Base-by-base conservation (phyloP, 768 basidiomycete genomes). In the Hericium alpestre region DNA sequence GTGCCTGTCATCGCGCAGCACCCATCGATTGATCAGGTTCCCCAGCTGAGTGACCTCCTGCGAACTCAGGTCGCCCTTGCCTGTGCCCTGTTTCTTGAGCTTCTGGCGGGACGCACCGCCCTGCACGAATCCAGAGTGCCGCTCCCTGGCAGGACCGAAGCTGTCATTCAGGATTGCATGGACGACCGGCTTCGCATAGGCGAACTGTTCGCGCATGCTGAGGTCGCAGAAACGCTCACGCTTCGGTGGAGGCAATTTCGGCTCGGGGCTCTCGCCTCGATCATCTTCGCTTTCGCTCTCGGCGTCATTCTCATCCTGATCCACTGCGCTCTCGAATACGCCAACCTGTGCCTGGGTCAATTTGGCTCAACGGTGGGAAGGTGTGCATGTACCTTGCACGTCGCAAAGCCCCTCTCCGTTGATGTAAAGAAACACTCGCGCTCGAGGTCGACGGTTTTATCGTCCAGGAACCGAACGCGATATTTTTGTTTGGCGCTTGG, bases 161-260 rank as follows among this genome's bases (percentile, higher is more conserved):
- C 65, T 62, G 37, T 78, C 78, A 38, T 75, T 76, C 38, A 90
- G 66, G 37, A 89, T 77, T 1, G 81, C 83, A 23, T 64, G 68
- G 46, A 91, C 69, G 13, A 89, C 73, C 1, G 81, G 81, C 59
- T 84, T 87, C 25, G 79, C 74, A 63, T 87, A 87, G 11, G 71
- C 76, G 56, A 91, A 79, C 61, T 90, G 86, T 40, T 78, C 69
- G 18, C 72, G 72, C 7, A 87, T 74, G 6, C 74, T 55, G 32
- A 87, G 73, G 20, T 73, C 67, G 41, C 61, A 65, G 60, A 87
- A 87, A n/a, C 69, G 67, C 0, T 65, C 63, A 2, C 66, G 62
- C 13, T 69, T 56, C 1, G 82, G 79, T 13, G 75, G 70, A 25
- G 79, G 76, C 38, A 75, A 66, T 4, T 54, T 55, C 10, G 76